phyloP scores from a whole-genome alignment of 495 filamentous ascomycete genomes.

The Glarea lozoyensis region DNA sequence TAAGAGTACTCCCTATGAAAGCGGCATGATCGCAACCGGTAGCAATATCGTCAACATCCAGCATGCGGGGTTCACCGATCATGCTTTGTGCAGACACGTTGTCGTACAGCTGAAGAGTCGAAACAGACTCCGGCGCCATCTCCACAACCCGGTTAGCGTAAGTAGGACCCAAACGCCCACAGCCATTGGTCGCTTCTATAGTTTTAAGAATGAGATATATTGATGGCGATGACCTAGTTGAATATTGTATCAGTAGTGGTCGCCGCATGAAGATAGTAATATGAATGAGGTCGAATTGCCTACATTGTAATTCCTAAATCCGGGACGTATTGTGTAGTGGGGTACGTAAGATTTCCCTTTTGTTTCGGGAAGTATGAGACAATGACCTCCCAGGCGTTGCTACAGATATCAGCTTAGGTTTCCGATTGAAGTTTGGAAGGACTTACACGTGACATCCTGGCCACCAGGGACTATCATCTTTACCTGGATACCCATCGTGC shows the following conservation, averaged over 20 bases:
- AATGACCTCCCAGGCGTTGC: neutral
- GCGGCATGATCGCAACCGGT: neutral
- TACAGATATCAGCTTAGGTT: neutral
- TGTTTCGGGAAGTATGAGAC: constrained; percentile 26
- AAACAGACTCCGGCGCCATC: constrained; percentile 11
- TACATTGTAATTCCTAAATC: constrained; percentile 29
- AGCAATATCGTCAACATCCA: constrained; percentile 7
- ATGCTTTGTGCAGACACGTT: constrained; percentile 1
- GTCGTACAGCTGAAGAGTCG: constrained; percentile 13
- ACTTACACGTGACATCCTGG: constrained; percentile 26
- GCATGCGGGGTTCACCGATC: constrained; percentile 1
- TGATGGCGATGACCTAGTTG: constrained; percentile 26
- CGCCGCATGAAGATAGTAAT: neutral
- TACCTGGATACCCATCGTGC: constrained; percentile 7
- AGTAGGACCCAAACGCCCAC: constrained; percentile 11
- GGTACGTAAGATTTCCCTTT: constrained; percentile 23
- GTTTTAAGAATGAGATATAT: constrained; percentile 28
- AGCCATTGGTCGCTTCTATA: constrained; percentile 8
- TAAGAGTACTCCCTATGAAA: neutral
- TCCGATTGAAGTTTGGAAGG: neutral
- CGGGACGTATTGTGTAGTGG: constrained; percentile 23
- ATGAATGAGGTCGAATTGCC: constrained; percentile 4
- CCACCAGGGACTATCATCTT: constrained; percentile 19
- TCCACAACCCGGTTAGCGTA: constrained; percentile 8
- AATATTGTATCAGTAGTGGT: neutral